Percentiles rank a stretch among this genome's conserved stretches.
phyloP scores from a whole-genome alignment of 2,329 filamentous ascomycete species.

The Mollisiaceae sp. region DNA sequence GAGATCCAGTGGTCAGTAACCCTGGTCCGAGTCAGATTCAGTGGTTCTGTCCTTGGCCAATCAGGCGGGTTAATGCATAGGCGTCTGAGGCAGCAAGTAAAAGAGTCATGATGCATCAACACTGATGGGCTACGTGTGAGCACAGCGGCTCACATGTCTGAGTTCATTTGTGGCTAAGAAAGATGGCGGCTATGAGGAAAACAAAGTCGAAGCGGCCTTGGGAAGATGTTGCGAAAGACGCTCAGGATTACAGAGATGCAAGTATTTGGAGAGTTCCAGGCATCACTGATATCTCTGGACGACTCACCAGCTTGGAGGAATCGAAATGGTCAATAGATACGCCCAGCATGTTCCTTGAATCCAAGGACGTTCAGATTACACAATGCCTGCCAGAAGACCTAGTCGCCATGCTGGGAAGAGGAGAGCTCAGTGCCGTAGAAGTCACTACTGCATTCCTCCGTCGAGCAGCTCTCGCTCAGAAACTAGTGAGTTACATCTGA shows the following conservation, averaged over 20 bases:
- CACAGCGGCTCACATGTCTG: background rate
- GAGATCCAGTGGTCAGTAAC: background rate
- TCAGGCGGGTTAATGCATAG: background rate
- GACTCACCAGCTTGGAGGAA: slow-evolving; percentile 20
- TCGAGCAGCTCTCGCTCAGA: slow-evolving; percentile 57
- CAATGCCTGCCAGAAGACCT: slow-evolving; percentile 50
- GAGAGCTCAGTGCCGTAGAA: slow-evolving; percentile 47
- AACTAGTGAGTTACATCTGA: slow-evolving; percentile 44
- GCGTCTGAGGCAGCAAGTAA: slow-evolving; percentile 2
- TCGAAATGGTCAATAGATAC: slow-evolving; percentile 37
- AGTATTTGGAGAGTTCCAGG: slow-evolving; percentile 43
- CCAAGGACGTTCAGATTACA: slow-evolving; percentile 53
- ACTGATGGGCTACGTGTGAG: background rate
- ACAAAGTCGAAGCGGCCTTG: slow-evolving; percentile 38
- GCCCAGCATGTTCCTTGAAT: slow-evolving; percentile 49
- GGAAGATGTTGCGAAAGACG: slow-evolving; percentile 49
- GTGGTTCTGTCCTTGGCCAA: slow-evolving; percentile 1
- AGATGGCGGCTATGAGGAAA: slow-evolving; percentile 4
- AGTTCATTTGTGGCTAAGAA: background rate
- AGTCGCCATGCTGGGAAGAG: slow-evolving; percentile 49
- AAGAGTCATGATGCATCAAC: slow-evolving; percentile 9
- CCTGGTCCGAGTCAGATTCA: background rate
- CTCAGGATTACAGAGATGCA: slow-evolving; percentile 49
- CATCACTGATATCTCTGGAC: slow-evolving; percentile 4
- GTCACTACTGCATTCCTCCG: slow-evolving; percentile 58